Base-by-base conservation (phyloP, 768 basidiomycete genomes). In the Mycena kentingensis region DNA sequence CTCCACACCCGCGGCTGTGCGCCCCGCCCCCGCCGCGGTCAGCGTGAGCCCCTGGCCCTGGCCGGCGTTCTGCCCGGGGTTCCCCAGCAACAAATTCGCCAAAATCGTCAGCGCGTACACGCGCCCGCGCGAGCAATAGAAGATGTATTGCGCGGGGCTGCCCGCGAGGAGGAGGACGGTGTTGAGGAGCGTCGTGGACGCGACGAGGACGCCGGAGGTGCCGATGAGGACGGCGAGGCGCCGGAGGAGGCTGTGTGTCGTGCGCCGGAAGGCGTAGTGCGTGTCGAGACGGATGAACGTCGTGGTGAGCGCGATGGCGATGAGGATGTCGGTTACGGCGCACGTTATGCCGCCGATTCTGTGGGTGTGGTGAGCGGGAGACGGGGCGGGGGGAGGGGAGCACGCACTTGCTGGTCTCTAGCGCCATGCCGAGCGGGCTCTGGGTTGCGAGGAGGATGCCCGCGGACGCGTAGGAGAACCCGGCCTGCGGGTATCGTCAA, bases 381-480 rank as follows among this genome's bases (percentile, higher is more conserved):
- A 37, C 32, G 26, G 34, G 36, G 35, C 22, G 19, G 18, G 19
- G 6, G 22, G 29, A 38, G 28, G 36, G 38, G 25, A 49, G 39
- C 29, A 49, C 35, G 5, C 16, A 49, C 48, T 39, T 27, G 37
- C 35, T 19, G 18, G 28, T 16, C 6, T 15, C 22, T 37, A 22
- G 25, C 26, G 32, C 46, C 31, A 29, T 25, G n/a, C 26, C 34
- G 46, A 19, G 27, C 26, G 32, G 15, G 32, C 22, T 24, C 18
- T 35, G 31, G 32, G 31, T 18, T 31, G 27, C 16, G 34, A 47
- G 34, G 46, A 47, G 25, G 12, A 47, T 35, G 22, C 34, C 37
- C 34, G 46, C 46, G 12, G 46, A 35, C 27, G 46, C 46, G 37
- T 47, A 47, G 37, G 46, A 47, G 24, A 47, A 47, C 37, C 31